Base-by-base conservation (phyloP, 306 rosid genomes). In the Quercus cerris region DNA sequence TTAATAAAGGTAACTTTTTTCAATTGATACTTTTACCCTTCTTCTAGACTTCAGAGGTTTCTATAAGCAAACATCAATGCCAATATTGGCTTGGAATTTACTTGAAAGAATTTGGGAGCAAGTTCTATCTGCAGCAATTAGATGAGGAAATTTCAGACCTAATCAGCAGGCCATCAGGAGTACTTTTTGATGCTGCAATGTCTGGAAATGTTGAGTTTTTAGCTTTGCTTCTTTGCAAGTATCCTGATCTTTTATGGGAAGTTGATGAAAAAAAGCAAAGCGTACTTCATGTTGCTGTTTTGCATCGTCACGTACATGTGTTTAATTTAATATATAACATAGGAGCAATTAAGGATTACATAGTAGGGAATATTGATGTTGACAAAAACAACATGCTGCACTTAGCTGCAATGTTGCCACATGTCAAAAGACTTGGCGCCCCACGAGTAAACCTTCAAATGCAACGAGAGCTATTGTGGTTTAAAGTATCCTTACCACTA, bases 331-430 rank as follows among this genome's bases (percentile, higher is more conserved):
- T 56, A 17, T 25, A 28, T 54, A 12, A 44, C 2, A 71, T 59
- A 55, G 3, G 7, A 19, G 49, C 20, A 4, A n/a, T 12, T 31
- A 20, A 57, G 3, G 22, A 71, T 14, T 33, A 28, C 28, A 4
- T 79, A 44, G 3, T 54, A 41, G 7, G 27, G 27, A 68, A 46
- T 15, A 30, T 51, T 6, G 78, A 66, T 6, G 38, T 5, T 0
- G 25, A 66, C 9, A 10, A 58, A 0, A 80, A 74, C 71, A 80
- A 18, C n/a, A 10, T 74, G 27, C 56, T 80, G 6, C 79, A 80
- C 75, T 5, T 74, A 0, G 75, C 83, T 74, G 75, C 64, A 3
- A 18, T 2, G n/a, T 25, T 15, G 7, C 20, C 17, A 12, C 11
- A 20, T 19, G 8, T n/a, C 8, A 7, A 18, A 5, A 58, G 56